These are phyloP conservation scores for Penicillium arizonense DNA, from an alignment of 495 filamentous ascomycete species.

Conservation along the genomic window DNA sequence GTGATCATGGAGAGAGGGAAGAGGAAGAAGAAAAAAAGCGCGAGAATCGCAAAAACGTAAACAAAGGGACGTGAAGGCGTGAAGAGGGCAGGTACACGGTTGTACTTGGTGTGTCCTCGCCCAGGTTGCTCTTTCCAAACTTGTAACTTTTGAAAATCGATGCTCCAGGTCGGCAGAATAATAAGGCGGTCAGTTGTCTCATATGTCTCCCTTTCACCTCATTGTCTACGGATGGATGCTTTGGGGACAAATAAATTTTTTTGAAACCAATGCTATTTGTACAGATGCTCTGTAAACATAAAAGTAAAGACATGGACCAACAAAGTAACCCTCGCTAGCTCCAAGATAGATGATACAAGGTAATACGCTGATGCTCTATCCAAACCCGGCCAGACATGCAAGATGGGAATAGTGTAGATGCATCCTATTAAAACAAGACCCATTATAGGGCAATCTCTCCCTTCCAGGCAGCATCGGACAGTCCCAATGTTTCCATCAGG, in stretches of 20 bases:
- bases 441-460: constrained; percentile 76
- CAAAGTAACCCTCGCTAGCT: constrained; percentile 8
- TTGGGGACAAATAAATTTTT: not conserved
- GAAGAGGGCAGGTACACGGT: not conserved
- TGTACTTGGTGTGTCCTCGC: not conserved
- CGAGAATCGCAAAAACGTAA: not conserved
- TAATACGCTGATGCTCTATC: constrained; percentile 16
- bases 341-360: constrained; percentile 9
- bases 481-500: constrained; percentile 74
- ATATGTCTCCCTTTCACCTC: no score
- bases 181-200: not conserved
- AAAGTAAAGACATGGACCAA: constrained; percentile 9
- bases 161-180: no score
- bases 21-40: not conserved
- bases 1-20: not conserved
- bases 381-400: constrained; percentile 7
- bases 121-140: no score
- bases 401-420: constrained; percentile 7
- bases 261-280: constrained; percentile 23
- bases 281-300: constrained; percentile 15
- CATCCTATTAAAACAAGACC: constrained; percentile 6
- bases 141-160: no score
- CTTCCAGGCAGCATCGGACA: constrained; percentile 84
- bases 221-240: not conserved
- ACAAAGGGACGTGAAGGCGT: not conserved